Evolutionary conservation across 176 grass and related monocot species (phyloP), one percentile per base, ranked within the genome.

Genomic region (Hsuehochloa calcarea): DNA sequence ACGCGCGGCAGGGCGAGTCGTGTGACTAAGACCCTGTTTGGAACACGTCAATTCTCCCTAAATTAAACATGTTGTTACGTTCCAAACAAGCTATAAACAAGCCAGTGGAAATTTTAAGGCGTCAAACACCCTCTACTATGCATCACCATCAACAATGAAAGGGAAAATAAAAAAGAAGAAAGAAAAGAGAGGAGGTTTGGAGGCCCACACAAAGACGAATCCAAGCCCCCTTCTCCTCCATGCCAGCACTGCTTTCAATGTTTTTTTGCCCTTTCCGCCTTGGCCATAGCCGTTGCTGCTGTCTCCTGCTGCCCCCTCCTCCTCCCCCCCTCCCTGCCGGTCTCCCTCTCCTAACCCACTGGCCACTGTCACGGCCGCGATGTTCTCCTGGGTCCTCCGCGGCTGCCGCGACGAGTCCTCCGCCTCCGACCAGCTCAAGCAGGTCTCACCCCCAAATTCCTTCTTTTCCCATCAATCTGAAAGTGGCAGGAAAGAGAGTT

Each of bases 391-490:
- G 86, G 41, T 88, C 65, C 78, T 91, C 46, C 86, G 86, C 65
- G 86, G 90, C 39, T 91, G 86, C 72, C 81, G 82, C 55, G 72
- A 88, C 55, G 71, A 91, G 65, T 43, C 61, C 86, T 91, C 90
- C 49, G 90, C 90, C 65, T 73, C 86, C 67, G 82, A 85, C 77
- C 85, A 91, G 85, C 90, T 91, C 72, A 91, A 91, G 72, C 86
- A 91, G 86, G 90, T 91, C 40, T 16, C 23, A 3, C 45, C 23
- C 14, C 44, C 39, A 39, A 46, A 46, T n/a, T 70, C 34, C 8
- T 72, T 70, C 1, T 8, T 0, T 2, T 17, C 70, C 68, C 19
- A 12, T 60, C 52, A 27, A 70, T 64, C 70, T 17, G 17, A 70
- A 27, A 17, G 62, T 58, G 38, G 10, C 62, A 10, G 44, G 13